These are phyloP conservation scores for Sarocladium kiliense DNA, from an alignment of 2,329 filamentous ascomycete genomes.

Conservation along the genomic window DNA sequence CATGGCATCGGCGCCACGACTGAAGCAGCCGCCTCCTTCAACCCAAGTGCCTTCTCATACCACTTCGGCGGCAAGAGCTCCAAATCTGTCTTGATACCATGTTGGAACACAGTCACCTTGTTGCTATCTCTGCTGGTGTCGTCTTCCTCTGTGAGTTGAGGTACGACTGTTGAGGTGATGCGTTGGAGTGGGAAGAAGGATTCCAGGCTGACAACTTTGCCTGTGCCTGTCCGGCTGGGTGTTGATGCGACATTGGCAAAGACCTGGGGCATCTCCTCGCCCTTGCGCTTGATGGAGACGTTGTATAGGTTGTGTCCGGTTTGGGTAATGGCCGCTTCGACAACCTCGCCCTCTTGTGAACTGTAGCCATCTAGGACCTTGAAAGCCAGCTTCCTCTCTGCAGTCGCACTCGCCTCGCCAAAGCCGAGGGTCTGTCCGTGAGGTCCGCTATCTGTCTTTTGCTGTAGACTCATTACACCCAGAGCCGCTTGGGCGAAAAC, in stretches of 20 bases:
- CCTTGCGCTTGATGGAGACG: slow-evolving; percentile 38
- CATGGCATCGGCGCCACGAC: slow-evolving; percentile 96
- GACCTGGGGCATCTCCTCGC: slow-evolving; percentile 28
- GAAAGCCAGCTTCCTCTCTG: slow-evolving; percentile 45
- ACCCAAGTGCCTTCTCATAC: slow-evolving; percentile 81
- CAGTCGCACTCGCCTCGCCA: slow-evolving; percentile 34
- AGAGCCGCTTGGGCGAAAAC: slow-evolving; percentile 84
- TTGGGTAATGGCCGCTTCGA: slow-evolving; percentile 46
- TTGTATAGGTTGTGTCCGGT: slow-evolving; percentile 41
- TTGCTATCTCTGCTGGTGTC: slow-evolving; percentile 22
- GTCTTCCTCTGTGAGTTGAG: slow-evolving; percentile 44
- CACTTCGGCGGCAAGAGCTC: slow-evolving; percentile 62
- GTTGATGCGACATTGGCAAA: slow-evolving; percentile 38
- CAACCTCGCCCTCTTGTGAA: slow-evolving; percentile 59
- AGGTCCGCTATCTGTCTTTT: slow-evolving; percentile 24
- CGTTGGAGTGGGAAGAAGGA: slow-evolving; percentile 76
- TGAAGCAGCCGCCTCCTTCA: slow-evolving; percentile 74
- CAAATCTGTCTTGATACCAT: slow-evolving; percentile 55
- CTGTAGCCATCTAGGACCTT: slow-evolving; percentile 56
- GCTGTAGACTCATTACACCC: slow-evolving; percentile 56
- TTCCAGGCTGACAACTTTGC: slow-evolving; percentile 26
- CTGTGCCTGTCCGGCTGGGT: slow-evolving; percentile 28
- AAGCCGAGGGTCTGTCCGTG: slow-evolving; percentile 53
- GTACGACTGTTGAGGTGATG: slow-evolving; percentile 72
- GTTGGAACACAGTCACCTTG: slow-evolving; percentile 73